Percentiles rank a stretch among this genome's conserved stretches.
These are phyloP conservation scores for Passalora sequoiae DNA, from an alignment of 2,329 filamentous ascomycete species.

Conservation along the genomic window DNA sequence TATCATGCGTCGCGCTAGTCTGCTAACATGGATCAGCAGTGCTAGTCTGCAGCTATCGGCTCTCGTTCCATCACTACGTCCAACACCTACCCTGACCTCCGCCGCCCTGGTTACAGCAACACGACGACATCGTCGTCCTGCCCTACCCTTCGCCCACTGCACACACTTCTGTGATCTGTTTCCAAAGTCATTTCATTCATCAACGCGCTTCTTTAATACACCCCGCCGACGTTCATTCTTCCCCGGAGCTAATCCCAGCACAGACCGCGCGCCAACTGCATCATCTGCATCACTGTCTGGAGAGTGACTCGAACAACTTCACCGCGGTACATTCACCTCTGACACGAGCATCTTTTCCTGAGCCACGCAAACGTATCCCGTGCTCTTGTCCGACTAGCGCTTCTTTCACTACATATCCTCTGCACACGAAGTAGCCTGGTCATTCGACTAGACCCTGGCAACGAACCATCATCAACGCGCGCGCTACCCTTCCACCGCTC, in stretches of 20 bases:
- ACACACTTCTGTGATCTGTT: neutral
- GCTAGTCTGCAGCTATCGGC: neutral
- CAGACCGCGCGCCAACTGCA: slow-evolving; percentile 2
- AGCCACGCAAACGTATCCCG: neutral
- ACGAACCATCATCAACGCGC: slow-evolving; percentile 4
- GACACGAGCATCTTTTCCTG: slow-evolving; percentile 9
- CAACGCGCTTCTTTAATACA: neutral
- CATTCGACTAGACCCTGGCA: slow-evolving; percentile 12
- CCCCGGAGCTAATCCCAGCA: neutral
- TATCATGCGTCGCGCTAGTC: too few relatives aligned
- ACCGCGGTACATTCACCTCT: neutral
- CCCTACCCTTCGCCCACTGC: neutral
- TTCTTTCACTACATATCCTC: slow-evolving; percentile 6
- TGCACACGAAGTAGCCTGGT: slow-evolving; percentile 11
- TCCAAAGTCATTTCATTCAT: neutral
- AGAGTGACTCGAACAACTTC: slow-evolving; percentile 6
- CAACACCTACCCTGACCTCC: neutral
- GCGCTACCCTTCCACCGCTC: slow-evolving; percentile 5
- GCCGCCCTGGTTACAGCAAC: neutral
- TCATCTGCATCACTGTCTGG: slow-evolving; percentile 6
- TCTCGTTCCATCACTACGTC: neutral
- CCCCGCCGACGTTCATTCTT: slow-evolving; percentile 1
- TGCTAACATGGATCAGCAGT: neutral
- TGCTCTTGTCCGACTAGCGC: slow-evolving; percentile 1
- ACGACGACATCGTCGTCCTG: neutral